Evolutionary conservation across 202 grass and related monocot species (phyloP), one percentile per base, ranked within the genome.

Genomic region (Digitaria exilis): DNA sequence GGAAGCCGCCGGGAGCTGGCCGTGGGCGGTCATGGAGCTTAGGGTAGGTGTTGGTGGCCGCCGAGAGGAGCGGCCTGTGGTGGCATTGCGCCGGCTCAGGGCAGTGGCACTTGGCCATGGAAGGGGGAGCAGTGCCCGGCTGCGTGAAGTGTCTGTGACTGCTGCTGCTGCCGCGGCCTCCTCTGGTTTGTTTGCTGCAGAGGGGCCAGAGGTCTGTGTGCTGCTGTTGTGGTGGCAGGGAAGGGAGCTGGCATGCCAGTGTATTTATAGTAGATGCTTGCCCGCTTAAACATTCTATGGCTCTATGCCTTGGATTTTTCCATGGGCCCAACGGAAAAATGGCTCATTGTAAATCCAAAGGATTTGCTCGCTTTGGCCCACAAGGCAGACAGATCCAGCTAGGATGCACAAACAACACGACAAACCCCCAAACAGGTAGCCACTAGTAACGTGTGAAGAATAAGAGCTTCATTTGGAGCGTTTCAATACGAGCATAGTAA

Each of bases 51-150:
- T n/a, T n/a, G n/a, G 17, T 75, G 42, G 16, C 25, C 32, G 77
- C 24, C 32, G 14, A 7, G 16, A 88, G 70, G 34, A 92, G 70
- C 43, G 83, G 13, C 3, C 28, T 5, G 46, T 90, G 84, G 85
- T 69, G 68, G 87, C 92, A 92, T 84, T 94, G 85, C 71, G 64
- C 16, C 16, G 69, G 29, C 17, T 65, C 84, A 21, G 54, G 39
- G 89, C 84, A 87, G 39, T 80, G 60, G 69, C 84, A 90, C 82
- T 66, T 80, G 26, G 90, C 78, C 82, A 89, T 89, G 85, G 65
- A 37, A 64, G n/a, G n/a, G n/a, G n/a, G n/a, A n/a, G 70, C 31
- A 4, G 14, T 67, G 77, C 10, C 15, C 65, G 41, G 10, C 29
- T 21, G 65, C 50, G 74, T 70, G 58, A 66, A 65, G 67, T 67